Percentiles rank a stretch among this genome's conserved stretches.
Evolutionary conservation across 73 alveolate species (phyloP).

Genomic region (Diophrys sp.): DNA sequence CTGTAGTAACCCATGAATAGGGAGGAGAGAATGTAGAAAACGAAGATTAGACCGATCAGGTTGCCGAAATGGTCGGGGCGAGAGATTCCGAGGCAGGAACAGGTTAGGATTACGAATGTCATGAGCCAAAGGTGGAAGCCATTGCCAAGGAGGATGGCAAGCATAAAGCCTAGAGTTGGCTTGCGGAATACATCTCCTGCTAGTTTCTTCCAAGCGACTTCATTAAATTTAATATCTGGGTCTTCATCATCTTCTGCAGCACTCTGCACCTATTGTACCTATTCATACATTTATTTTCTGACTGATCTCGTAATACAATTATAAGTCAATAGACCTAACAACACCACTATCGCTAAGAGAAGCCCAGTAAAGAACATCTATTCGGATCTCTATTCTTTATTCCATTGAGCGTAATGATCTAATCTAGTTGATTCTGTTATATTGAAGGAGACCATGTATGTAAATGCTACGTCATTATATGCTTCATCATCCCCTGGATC

Average conservation of each 20-base stretch:
- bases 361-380: neutral
- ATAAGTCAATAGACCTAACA: too few species aligned
- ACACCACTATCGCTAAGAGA: neutral
- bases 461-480: neutral
- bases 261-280: neutral
- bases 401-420: neutral
- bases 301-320: neutral
- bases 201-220: conserved; percentile 43
- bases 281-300: neutral
- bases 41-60: conserved; percentile 3
- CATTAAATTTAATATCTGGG: conserved; percentile 17
- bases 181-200: conserved; percentile 38
- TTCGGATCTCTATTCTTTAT: neutral
- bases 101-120: conserved; percentile 10
- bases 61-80: conserved; percentile 18
- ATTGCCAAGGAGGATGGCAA: conserved; percentile 25
- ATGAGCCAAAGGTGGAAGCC: conserved; percentile 23
- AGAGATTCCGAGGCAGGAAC: conserved; percentile 12
- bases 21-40: conserved; percentile 10
- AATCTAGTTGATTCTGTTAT: neutral
- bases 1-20: conserved; percentile 16
- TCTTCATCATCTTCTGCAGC: neutral
- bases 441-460: neutral
- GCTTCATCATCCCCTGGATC: neutral
- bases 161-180: conserved; percentile 8